Conservation (phyloP, 345 rosid genomes). For the Gossypium australe region DNA sequence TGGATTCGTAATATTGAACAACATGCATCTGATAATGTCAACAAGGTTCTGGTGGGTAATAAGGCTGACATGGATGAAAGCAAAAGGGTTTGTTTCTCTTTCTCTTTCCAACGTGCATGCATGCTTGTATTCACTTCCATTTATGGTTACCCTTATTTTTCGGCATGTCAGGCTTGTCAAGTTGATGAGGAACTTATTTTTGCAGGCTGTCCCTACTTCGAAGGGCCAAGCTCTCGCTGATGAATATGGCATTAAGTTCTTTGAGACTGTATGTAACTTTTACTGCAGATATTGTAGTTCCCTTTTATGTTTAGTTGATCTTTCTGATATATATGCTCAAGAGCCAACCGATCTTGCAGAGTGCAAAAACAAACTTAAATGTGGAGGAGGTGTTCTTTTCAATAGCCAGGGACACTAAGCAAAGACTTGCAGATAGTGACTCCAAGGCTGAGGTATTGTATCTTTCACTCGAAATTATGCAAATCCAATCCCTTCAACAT, state of each 20-base stretch:
- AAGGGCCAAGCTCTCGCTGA: conserved; percentile 98
- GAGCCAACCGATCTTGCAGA: conserved; percentile 39
- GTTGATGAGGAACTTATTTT: conserved; percentile 5
- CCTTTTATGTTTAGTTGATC: not conserved
- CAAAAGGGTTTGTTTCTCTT: conserved; percentile 51
- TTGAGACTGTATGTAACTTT: conserved; percentile 73
- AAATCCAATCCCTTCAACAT: not conserved
- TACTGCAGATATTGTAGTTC: not conserved
- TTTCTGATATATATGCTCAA: conserved; percentile 5
- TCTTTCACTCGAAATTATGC: not conserved
- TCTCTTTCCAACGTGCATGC: not conserved
- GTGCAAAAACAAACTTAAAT: conserved; percentile 83
- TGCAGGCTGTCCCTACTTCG: conserved; percentile 85
- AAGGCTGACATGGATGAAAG: conserved; percentile 92
- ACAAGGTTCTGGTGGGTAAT: conserved; percentile 86
- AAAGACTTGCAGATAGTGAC: conserved; percentile 76
- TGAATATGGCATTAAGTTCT: conserved; percentile 93
- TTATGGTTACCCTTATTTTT: not conserved
- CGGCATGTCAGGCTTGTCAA: not conserved
- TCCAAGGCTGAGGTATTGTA: conserved; percentile 54
- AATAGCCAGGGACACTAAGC: conserved; percentile 79
- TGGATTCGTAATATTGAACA: conserved; percentile 95
- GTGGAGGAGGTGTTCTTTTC: conserved; percentile 91
- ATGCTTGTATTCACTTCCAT: not conserved
- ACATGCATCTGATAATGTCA: conserved; percentile 91